phyloP scores from a whole-genome alignment of 2,329 filamentous ascomycete genomes.

The Fusarium palustre region DNA sequence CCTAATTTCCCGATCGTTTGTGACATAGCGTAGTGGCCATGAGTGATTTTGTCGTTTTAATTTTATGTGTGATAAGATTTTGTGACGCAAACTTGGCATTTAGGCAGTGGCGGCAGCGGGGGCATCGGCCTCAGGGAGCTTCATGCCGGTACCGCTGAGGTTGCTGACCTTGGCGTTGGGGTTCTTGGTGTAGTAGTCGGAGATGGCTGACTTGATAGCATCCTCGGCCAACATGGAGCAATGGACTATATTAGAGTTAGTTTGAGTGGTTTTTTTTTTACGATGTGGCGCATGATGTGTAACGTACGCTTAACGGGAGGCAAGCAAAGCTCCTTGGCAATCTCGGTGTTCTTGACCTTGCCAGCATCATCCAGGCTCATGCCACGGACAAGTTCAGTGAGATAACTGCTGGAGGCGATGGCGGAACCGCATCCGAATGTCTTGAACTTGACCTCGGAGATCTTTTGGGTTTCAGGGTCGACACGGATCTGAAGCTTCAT shows the following conservation, averaged over 20 bases:
- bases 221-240: constrained; percentile 94
- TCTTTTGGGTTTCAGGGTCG: constrained; percentile 87
- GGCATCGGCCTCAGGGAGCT: constrained; percentile 69
- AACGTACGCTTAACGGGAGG: constrained; percentile 86
- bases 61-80: constrained; percentile 18
- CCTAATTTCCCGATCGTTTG: constrained; percentile 38
- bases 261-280: constrained; percentile 3
- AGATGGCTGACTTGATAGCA: constrained; percentile 90
- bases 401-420: constrained; percentile 93
- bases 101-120: constrained; percentile 50
- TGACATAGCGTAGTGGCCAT: constrained; percentile 15
- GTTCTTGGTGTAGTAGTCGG: constrained; percentile 92
- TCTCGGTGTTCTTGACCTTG: constrained; percentile 95
- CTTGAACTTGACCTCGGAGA: constrained; percentile 97
- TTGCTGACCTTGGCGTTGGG: constrained; percentile 78
- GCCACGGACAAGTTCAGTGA: constrained; percentile 93
- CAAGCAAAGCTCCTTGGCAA: constrained; percentile 93
- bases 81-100: constrained; percentile 6
- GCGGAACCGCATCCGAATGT: constrained; percentile 95
- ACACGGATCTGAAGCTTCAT: constrained; percentile 88
- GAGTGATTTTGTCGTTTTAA: constrained; percentile 5
- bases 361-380: constrained; percentile 95
- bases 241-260: constrained; percentile 71
- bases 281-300: constrained; percentile 14
- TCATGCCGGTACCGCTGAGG: constrained; percentile 78